phyloP scores from a whole-genome alignment of 2,329 filamentous ascomycete species.

The Aspergillus spinulosporus region DNA sequence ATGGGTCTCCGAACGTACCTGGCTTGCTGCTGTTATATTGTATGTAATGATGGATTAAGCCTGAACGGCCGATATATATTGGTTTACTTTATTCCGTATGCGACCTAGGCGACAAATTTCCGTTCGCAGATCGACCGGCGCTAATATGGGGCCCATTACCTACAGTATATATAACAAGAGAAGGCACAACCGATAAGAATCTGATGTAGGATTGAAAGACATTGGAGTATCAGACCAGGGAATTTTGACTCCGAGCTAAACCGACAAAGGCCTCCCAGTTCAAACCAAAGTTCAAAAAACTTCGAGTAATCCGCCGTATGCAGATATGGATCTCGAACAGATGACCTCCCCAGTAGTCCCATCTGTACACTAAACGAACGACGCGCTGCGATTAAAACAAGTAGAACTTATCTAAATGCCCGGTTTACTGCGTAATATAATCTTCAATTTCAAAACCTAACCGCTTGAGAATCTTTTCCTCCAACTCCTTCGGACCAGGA shows the following conservation, averaged over 20 bases:
- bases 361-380: not conserved
- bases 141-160: no score
- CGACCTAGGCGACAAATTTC: no score
- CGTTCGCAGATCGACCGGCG: no score
- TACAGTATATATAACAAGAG: no score
- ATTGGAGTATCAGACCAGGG: not conserved
- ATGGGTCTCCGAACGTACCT: no score
- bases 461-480: constrained; percentile 70
- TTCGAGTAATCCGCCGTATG: not conserved
- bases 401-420: constrained; percentile 1
- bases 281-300: not conserved
- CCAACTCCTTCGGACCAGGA: constrained; percentile 45
- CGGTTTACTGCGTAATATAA: constrained; percentile 49
- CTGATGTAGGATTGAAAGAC: not conserved
- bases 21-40: no score
- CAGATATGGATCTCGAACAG: not conserved
- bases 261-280: not conserved
- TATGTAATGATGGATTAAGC: no score
- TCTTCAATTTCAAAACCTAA: constrained; percentile 87
- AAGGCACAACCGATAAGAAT: no score
- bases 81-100: no score
- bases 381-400: not conserved
- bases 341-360: not conserved
- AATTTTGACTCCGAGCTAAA: not conserved
- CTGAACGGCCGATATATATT: no score